phyloP scores from a whole-genome alignment of 257 asterid species.

The Capsicum baccatum region DNA sequence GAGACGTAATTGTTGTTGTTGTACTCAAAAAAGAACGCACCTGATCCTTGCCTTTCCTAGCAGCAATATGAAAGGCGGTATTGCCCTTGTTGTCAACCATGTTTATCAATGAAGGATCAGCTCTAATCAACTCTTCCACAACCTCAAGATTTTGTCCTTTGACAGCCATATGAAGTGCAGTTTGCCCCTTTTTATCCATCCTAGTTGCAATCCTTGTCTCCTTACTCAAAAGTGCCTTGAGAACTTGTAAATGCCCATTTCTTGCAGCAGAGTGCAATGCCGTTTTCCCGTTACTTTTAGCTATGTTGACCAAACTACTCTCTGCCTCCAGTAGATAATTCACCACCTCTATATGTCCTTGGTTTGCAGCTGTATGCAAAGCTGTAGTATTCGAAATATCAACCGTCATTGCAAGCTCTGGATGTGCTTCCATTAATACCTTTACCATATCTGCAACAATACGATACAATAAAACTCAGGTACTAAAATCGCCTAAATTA shows the following conservation, averaged over 20 bases:
- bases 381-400: constrained; percentile 53
- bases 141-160: constrained; percentile 56
- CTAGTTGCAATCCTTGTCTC: constrained; percentile 40
- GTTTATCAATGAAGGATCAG: constrained; percentile 44
- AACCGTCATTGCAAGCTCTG: constrained; percentile 57
- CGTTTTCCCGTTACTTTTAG: constrained; percentile 55
- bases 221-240: constrained; percentile 48
- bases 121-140: constrained; percentile 43
- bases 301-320: constrained; percentile 48
- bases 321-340: constrained; percentile 46
- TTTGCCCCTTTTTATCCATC: constrained; percentile 57
- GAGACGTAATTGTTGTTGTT: not conserved
- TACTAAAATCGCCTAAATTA: not conserved
- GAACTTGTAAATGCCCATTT: constrained; percentile 51
- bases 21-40: constrained; percentile 14
- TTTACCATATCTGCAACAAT: constrained; percentile 45
- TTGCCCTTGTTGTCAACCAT: constrained; percentile 55
- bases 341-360: constrained; percentile 51
- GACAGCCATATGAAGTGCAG: constrained; percentile 63
- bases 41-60: constrained; percentile 50
- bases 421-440: constrained; percentile 53
- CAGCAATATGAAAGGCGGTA: constrained; percentile 50
- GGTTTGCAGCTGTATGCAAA: constrained; percentile 54
- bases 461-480: not conserved
- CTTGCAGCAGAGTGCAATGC: constrained; percentile 58